These are phyloP conservation scores for Aristolochia contorta DNA, from an alignment of 164 flowering plant genomes.

Conservation along the genomic window DNA sequence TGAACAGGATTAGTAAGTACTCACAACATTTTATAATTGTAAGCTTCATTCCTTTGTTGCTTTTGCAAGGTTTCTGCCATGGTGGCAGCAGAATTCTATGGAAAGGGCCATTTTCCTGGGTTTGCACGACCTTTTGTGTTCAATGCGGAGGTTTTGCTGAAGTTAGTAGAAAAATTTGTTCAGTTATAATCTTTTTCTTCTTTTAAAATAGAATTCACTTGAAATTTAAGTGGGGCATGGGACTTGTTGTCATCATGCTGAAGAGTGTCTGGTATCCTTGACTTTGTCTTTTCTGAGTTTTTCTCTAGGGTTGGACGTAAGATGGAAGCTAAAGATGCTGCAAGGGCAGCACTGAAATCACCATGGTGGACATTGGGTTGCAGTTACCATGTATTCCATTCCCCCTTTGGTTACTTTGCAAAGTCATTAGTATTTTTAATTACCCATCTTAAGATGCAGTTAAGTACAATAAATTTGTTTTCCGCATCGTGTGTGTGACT, in stretches of 20 bases:
- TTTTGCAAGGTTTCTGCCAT: slow-evolving; percentile 72
- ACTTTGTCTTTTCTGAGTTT: not conserved
- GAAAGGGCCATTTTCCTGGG: slow-evolving; percentile 89
- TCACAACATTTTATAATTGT: not conserved
- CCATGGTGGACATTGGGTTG: slow-evolving; percentile 99
- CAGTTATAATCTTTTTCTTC: not conserved
- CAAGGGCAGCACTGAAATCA: slow-evolving; percentile 79
- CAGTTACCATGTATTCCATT: slow-evolving; percentile 44
- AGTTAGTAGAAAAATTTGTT: slow-evolving; percentile 36
- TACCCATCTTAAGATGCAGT: no score
- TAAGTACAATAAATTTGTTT: no score
- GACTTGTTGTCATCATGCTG: not conserved
- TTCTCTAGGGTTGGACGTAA: slow-evolving; percentile 66
- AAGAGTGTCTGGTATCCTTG: no score
- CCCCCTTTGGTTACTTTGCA: not conserved
- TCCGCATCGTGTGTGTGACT: no score
- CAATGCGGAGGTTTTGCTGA: slow-evolving; percentile 76
- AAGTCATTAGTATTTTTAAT: no score
- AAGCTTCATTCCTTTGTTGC: slow-evolving; percentile 1
- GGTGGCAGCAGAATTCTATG: slow-evolving; percentile 84
- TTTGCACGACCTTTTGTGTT: slow-evolving; percentile 91
- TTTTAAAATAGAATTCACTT: not conserved
- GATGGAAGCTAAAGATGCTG: slow-evolving; percentile 85
- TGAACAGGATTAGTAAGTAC: slow-evolving; percentile 2
- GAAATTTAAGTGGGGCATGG: not conserved